These are phyloP conservation scores for Mortierella sp. DNA, from an alignment of 371 early-diverging fungal species.

Conservation along the genomic window DNA sequence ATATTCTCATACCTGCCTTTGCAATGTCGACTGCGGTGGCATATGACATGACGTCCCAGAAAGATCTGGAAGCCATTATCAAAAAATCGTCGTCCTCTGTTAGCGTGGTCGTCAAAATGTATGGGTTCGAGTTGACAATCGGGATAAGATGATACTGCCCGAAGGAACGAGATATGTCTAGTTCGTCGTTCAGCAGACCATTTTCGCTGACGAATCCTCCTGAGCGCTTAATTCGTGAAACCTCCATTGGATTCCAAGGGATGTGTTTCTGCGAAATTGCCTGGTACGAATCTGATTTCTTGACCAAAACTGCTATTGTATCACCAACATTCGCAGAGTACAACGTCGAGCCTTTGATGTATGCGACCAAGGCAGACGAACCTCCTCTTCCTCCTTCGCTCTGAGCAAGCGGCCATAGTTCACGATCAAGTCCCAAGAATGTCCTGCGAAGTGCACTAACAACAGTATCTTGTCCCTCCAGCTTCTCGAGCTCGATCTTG, in stretches of 20 bases:
- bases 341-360: conserved; percentile 80
- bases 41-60: conserved; percentile 89
- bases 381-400: conserved; percentile 71
- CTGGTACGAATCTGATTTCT: conserved; percentile 79
- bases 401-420: conserved; percentile 66
- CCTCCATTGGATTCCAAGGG: conserved; percentile 79
- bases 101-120: conserved; percentile 77
- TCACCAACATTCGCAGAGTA: conserved; percentile 96
- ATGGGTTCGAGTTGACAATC: conserved; percentile 90
- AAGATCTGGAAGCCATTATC: conserved; percentile 85
- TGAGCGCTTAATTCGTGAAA: conserved; percentile 82
- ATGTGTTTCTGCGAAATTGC: conserved; percentile 85
- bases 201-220: conserved; percentile 86
- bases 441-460: conserved; percentile 79
- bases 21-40: conserved; percentile 91
- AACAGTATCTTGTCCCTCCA: conserved; percentile 65
- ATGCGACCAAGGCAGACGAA: conserved; percentile 81
- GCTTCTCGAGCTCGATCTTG: conserved; percentile 79
- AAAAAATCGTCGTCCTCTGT: conserved; percentile 92
- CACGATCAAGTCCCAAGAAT: conserved; percentile 83
- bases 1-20: conserved; percentile 72
- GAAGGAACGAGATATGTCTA: conserved; percentile 85
- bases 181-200: conserved; percentile 81
- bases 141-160: conserved; percentile 90
- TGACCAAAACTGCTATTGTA: conserved; percentile 85